Evolutionary conservation across 1,284 basidiomycete genomes (phyloP).

Genomic region (Irpex sp.): DNA sequence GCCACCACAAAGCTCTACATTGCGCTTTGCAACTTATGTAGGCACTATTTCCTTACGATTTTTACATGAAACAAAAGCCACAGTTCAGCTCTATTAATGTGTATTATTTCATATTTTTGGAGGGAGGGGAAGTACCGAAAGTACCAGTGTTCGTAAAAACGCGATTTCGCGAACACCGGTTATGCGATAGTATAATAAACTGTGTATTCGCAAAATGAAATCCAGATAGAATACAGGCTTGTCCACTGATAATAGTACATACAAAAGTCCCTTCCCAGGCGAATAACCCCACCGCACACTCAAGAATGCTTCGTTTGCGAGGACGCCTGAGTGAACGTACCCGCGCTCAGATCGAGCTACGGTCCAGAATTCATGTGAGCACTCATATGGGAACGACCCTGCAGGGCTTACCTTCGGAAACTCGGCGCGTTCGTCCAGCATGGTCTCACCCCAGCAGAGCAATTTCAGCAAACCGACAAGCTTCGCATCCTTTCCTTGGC

Average conservation of each 20-base stretch:
- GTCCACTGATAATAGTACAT: not conserved
- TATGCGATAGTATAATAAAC: not conserved
- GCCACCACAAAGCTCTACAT: too few relatives aligned
- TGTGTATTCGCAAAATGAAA: constrained; percentile 4
- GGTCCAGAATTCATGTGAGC: not conserved
- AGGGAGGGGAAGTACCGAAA: too few relatives aligned
- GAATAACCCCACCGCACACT: not conserved
- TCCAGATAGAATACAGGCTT: not conserved
- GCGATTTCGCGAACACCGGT: too few relatives aligned
- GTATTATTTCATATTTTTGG: too few relatives aligned
- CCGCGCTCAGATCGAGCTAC: constrained; percentile 27
- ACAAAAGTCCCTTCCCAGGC: not conserved
- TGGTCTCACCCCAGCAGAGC: constrained; percentile 84
- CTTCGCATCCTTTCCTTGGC: constrained; percentile 92
- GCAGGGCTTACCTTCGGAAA: constrained; percentile 59
- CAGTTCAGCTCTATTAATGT: too few relatives aligned
- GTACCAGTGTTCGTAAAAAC: too few relatives aligned
- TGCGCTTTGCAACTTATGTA: too few relatives aligned
- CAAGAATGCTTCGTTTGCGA: not conserved
- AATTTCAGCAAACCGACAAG: constrained; percentile 83
- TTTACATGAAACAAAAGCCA: too few relatives aligned
- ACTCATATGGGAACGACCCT: not conserved
- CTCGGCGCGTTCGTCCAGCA: constrained; percentile 72
- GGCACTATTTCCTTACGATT: too few relatives aligned
- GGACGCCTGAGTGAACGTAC: constrained; percentile 19